Base-by-base conservation (phyloP, 352 stramenopile species). In the Phytophthora parvispora region DNA sequence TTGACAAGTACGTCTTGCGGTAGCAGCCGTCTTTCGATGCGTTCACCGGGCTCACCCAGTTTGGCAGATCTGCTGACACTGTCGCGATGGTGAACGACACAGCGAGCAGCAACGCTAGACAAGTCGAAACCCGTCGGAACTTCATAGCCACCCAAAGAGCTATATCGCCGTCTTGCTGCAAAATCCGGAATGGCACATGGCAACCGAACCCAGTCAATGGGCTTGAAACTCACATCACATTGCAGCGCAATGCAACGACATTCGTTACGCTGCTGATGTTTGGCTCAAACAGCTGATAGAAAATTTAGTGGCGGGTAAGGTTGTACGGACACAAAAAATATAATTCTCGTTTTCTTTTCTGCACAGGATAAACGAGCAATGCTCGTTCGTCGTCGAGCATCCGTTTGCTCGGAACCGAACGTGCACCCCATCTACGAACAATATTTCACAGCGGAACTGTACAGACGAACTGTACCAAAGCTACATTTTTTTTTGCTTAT, bases 11-110 rank as follows among this genome's bases (percentile, higher is more conserved):
- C 7, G 72, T 80, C 49, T 86, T 82, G 43, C 81, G 78, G 67
- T 90, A 90, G 59, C 81, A 90, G 6, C 72, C 71, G 31, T 64
- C 66, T 38, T 81, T 60, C 5, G 72, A 69, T 12, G 67, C 61
- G 40, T 54, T 54, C 32, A 64, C 50, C 1, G 65, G 61, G 16
- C 60, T 74, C 13, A 76, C 63, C 72, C 72, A 79, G 48, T 79
- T 79, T 25, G 72, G 72, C 31, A 69, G 43, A 18, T 67, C 51
- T 4, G 28, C 38, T 38, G 58, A 45, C 22, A 22, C 15, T 6
- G 28, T 36, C n/a, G 24, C 49, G 24, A 40, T 49, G 4, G 36
- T 47, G 18, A 54, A n/a, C 43, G 29, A 52, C 43, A 28, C 20
- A 45, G 29, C 48, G 60, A 54, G 1, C 8, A 68, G 28, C 22